Evolutionary conservation across 192 early-diverging fungal species (phyloP).

Genomic region (Umbelopsis isabellina): DNA sequence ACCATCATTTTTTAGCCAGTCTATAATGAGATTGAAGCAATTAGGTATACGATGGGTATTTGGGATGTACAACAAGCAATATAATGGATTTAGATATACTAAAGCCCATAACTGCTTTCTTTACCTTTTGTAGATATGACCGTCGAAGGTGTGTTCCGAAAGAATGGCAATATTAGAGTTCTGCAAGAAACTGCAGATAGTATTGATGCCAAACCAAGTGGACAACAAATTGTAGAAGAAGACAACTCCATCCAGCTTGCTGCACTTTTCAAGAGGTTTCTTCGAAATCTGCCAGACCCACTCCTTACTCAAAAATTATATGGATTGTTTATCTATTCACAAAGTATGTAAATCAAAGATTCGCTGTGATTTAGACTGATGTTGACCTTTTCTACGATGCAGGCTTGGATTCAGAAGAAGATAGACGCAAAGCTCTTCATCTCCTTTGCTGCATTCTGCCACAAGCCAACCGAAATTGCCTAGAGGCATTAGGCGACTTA

Average conservation of each 20-base stretch:
- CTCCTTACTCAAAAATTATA: conserved; percentile 24
- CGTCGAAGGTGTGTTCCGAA: conserved; percentile 30
- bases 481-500: conserved; percentile 18
- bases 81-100: background rate
- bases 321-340: conserved; percentile 30
- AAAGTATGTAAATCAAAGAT: background rate
- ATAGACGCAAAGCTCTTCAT: conserved; percentile 22
- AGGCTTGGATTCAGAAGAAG: conserved; percentile 12
- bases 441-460: conserved; percentile 26
- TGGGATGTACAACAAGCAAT: too few relatives aligned
- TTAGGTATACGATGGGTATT: background rate
- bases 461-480: conserved; percentile 26
- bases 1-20: background rate
- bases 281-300: conserved; percentile 27
- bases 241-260: conserved; percentile 24
- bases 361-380: background rate
- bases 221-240: conserved; percentile 35
- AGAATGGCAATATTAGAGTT: conserved; percentile 32
- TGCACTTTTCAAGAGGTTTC: conserved; percentile 25
- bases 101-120: too few relatives aligned
- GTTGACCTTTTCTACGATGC: background rate
- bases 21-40: conserved; percentile 14
- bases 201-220: conserved; percentile 32
- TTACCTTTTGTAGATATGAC: conserved; percentile 45
- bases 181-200: conserved; percentile 24